phyloP scores from a whole-genome alignment of 306 rosid species.

The Trifolium dubium region DNA sequence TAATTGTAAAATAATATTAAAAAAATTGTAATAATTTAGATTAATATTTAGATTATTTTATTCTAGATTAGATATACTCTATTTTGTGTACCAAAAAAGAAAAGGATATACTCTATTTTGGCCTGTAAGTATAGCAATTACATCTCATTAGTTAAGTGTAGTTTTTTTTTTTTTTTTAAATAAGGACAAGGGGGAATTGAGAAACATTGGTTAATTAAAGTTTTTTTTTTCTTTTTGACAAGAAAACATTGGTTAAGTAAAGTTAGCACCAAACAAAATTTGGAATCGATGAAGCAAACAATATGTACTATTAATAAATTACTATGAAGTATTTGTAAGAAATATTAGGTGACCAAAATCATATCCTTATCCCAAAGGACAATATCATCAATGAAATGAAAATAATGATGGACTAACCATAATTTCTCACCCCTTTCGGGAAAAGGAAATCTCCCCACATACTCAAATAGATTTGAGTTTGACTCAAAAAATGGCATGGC shows the following conservation, averaged over 20 bases:
- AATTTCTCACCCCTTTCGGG: not conserved
- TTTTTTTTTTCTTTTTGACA: no score
- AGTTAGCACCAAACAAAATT: not conserved
- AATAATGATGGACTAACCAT: not conserved
- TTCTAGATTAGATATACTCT: no score
- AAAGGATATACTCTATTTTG: no score
- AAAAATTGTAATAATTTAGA: no score
- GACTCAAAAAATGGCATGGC: not conserved
- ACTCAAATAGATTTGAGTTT: not conserved
- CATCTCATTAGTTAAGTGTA: no score
- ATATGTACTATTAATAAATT: not conserved
- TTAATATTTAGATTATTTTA: no score
- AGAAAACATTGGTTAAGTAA: not conserved
- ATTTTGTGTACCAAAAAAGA: no score
- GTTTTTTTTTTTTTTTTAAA: no score
- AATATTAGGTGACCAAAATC: not conserved
- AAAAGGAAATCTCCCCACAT: not conserved
- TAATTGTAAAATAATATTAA: no score
- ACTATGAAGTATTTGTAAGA: not conserved
- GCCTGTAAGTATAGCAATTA: no score
- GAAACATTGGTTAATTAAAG: no score
- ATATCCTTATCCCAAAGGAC: not conserved
- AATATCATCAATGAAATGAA: constrained; percentile 2
- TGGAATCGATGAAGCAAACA: not conserved
- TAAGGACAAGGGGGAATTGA: no score